Evolutionary conservation across 805 yeast species (phyloP).

Genomic region (Suhomyces kilbournensis): DNA sequence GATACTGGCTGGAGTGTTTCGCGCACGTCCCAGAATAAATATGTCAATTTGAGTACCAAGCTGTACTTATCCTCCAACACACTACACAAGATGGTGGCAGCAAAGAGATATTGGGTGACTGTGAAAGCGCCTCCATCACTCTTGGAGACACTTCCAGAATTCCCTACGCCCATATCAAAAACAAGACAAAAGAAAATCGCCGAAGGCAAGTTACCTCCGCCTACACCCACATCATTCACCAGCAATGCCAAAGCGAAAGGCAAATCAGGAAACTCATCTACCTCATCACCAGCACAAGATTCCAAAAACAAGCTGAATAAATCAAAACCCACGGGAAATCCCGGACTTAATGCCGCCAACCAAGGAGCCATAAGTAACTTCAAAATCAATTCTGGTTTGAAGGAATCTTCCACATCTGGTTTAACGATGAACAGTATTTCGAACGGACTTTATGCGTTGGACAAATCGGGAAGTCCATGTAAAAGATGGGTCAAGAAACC

Average conservation of each 20-base stretch:
- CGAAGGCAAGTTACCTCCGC: conserved; percentile 15
- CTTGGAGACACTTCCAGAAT: conserved; percentile 34
- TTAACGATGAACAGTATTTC: conserved; percentile 33
- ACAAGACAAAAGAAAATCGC: conserved; percentile 30
- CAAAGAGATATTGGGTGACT: conserved; percentile 34
- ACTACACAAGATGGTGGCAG: conserved; percentile 27
- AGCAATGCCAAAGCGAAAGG: conserved; percentile 15
- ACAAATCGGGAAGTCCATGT: conserved; percentile 34
- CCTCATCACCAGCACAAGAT: conserved; percentile 27
- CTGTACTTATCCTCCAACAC: neutral
- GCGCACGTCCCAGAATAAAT: neutral
- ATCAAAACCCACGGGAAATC: conserved; percentile 3
- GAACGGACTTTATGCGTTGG: conserved; percentile 26
- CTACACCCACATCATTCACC: conserved; percentile 8
- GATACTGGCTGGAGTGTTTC: neutral
- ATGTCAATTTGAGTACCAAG: neutral
- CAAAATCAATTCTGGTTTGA: conserved; percentile 37
- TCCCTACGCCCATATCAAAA: conserved; percentile 30
- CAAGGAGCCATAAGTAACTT: conserved; percentile 15
- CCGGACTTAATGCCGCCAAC: conserved; percentile 5
- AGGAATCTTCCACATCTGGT: conserved; percentile 41
- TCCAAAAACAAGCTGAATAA: conserved; percentile 9
- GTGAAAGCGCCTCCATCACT: conserved; percentile 28
- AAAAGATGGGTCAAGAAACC: conserved; percentile 35
- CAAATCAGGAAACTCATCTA: neutral